Conservation (phyloP, 805 yeast species). For the Wickerhamomyces pijperi region DNA sequence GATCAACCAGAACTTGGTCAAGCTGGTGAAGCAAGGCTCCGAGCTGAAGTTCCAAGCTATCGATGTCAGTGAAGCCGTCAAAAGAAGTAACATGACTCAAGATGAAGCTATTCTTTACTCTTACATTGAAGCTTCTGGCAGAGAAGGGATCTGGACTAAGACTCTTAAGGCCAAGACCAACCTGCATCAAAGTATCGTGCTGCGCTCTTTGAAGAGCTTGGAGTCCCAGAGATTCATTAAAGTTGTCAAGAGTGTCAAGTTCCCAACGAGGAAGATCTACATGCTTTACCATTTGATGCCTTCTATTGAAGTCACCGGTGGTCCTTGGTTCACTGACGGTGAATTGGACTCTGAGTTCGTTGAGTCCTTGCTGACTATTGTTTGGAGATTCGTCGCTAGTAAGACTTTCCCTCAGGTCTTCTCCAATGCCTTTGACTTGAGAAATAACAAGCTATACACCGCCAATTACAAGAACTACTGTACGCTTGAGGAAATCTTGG, state of each 20-base stretch:
- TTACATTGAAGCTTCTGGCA: conserved; percentile 81
- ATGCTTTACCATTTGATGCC: conserved; percentile 93
- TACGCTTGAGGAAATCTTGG: conserved; percentile 60
- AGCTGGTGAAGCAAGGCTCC: conserved; percentile 56
- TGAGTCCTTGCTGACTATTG: conserved; percentile 67
- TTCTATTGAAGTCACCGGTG: conserved; percentile 92
- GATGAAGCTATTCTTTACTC: conserved; percentile 91
- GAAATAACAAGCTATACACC: conserved; percentile 31
- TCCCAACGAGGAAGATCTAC: conserved; percentile 90
- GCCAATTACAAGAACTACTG: conserved; percentile 55
- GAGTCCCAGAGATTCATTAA: conserved; percentile 80
- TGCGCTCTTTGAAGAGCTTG: conserved; percentile 66
- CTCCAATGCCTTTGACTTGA: conserved; percentile 19
- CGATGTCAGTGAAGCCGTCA: conserved; percentile 60
- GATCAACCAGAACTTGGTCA: conserved; percentile 48
- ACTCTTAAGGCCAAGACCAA: conserved; percentile 82
- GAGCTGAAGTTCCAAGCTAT: conserved; percentile 70
- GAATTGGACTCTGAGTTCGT: conserved; percentile 92
- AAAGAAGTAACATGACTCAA: conserved; percentile 63
- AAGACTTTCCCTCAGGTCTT: conserved; percentile 70
- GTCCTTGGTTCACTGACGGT: conserved; percentile 97
- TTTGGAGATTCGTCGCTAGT: conserved; percentile 78
- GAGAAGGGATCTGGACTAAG: conserved; percentile 96
- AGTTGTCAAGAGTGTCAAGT: conserved; percentile 80
- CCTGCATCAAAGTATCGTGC: conserved; percentile 83